Evolutionary conservation across 1,139 yeast genomes (phyloP), one percentile per base, ranked within the genome.

Genomic region (Candida sp.): DNA sequence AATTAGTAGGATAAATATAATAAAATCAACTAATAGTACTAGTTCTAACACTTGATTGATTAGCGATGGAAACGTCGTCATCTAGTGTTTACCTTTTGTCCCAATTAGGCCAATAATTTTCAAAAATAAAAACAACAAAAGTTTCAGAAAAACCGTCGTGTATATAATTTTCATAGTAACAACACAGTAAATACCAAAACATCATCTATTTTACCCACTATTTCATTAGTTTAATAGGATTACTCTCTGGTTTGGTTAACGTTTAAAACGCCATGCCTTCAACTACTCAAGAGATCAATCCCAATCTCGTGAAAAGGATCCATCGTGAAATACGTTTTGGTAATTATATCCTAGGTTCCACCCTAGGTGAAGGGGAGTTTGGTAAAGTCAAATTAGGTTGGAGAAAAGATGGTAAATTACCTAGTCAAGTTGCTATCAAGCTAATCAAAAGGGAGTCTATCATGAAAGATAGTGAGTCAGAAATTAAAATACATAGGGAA

Each of bases 341-440:
- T 32, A 82, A 87, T 33, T 93, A 91, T 58, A 79, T 87, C 32
- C 75, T 93, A 5, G 98, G 98, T 4, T 84, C 96, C 21, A 91
- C 98, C 1, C 70, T 93, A n/a, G 99, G 99, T 34, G 97, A 91
- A 67, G 99, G 99, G 37, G 98, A 93, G 61, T 93, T 93, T 63
- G 99, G 98, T 46, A 91, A 91, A 64, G 99, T 93, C 48, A 93
- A 91, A 63, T 73, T 93, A n/a, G 98, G 97, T 19, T 91, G 97
- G 97, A 74, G 96, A 45, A 84, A 85, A 62, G 93, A 84, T 57
- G 90, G 90, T 32, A 71, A 73, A 50, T 76, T 74, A 39, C 90
- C 95, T 4, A 81, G 86, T 43, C 95, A 89, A 66, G 97, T 91
- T 22, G 99, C 99, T 41, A 90, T 93, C 55, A 93, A 93, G 61